These are phyloP conservation scores for Colletotrichum neosansevieriae DNA, from an alignment of 2,329 filamentous ascomycete genomes.

Conservation along the genomic window DNA sequence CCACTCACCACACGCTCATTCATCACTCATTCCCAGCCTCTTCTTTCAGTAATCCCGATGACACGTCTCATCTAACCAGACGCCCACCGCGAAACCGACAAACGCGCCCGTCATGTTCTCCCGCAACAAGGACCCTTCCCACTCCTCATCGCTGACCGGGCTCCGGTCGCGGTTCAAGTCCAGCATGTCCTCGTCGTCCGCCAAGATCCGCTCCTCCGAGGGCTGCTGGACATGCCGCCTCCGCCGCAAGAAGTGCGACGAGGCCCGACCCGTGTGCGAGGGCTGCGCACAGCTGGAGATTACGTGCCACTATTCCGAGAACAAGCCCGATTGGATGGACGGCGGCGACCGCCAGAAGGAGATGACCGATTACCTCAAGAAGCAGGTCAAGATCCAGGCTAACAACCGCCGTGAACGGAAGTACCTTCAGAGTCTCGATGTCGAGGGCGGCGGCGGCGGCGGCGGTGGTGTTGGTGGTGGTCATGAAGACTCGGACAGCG, in stretches of 20 bases:
- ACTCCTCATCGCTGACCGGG: conserved; percentile 17
- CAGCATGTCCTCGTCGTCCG: conserved; percentile 34
- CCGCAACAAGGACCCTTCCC: conserved; percentile 24
- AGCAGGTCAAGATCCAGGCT: conserved; percentile 44
- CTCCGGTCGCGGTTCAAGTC: conserved; percentile 34
- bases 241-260: conserved; percentile 72
- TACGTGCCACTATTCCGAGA: conserved; percentile 64
- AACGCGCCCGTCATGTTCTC: conserved; percentile 29
- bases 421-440: conserved; percentile 57
- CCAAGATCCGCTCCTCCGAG: conserved; percentile 55
- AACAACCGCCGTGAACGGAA: conserved; percentile 55
- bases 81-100: neutral
- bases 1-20: neutral
- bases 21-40: neutral
- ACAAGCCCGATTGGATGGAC: conserved; percentile 71
- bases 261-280: conserved; percentile 63
- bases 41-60: neutral
- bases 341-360: conserved; percentile 44
- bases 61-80: neutral
- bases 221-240: conserved; percentile 73
- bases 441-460: conserved; percentile 15
- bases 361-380: conserved; percentile 44
- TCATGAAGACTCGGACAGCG: conserved; percentile 29
- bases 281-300: conserved; percentile 66
- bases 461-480: neutral